Base-by-base conservation (phyloP, 345 rosid species). In the Crucihimalaya himalaica region DNA sequence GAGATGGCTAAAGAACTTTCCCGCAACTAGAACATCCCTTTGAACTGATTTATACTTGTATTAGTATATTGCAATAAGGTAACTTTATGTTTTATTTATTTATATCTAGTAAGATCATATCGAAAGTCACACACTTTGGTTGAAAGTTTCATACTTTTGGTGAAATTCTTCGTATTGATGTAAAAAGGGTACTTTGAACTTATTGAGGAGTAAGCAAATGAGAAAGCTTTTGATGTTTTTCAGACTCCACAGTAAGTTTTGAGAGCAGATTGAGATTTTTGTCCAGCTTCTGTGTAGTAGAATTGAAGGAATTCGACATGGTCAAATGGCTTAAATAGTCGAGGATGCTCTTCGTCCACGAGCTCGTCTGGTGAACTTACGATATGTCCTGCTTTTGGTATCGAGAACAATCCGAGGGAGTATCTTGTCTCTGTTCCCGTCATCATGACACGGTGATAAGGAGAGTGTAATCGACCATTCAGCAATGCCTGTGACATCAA, bases 391-490 rank as follows among this genome's bases (percentile, higher is more conserved):
- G 74, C 83, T 81, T 81, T 86, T 0, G 87, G 89, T 7, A 82
- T 57, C 11, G 93, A 85, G 80, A 88, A 86, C 62, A 88, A 39
- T 37, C 89, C 93, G 0, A 81, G 61, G 0, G 89, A 84, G 70
- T 88, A 88, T 63, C 93, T 83, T 0, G 90, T 62, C 29, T 76
- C 74, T 32, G 79, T 76, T 79, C 92, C 92, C 0, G 51, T 79
- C 89, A 86, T 87, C 97, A 88, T 84, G 6, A 88, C 95, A 0
- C 92, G 84, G 48, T 91, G 97, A 53, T 67, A 32, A 0, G 95
- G 78, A 61, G 91, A 84, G 78, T 88, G 71, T 27, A 91, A 18
- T 59, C 82, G 63, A 14, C 91, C 97, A 52, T 91, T 91, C 10
- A 79, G 6, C 86, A 89, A 82, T 37, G 92, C 97, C 97, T 91